A percentile compares a stretch with the other conserved stretches of the same genome.
phyloP scores from a whole-genome alignment of 129 eudicot species.

The Calendula officinalis region DNA sequence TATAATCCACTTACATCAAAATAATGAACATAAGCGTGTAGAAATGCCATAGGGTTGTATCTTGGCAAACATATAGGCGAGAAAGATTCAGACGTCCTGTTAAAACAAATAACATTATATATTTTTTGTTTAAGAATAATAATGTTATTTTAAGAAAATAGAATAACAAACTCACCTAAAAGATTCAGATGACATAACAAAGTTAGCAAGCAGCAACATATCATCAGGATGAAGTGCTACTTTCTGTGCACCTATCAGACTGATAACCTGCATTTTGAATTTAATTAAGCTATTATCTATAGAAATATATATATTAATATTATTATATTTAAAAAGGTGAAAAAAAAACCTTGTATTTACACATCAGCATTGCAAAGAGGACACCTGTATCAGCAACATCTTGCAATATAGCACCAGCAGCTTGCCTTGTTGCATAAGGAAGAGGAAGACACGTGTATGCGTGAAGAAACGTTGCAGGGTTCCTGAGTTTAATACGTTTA shows the following conservation, averaged over 20 bases:
- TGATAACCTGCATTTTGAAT: conserved; percentile 72
- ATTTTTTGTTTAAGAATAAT: neutral
- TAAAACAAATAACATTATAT: conserved; percentile 13
- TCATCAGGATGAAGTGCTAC: conserved; percentile 96
- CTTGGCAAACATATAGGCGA: conserved; percentile 99
- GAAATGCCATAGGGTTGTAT: conserved; percentile 94
- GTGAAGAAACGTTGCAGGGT: conserved; percentile 97
- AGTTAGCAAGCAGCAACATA: conserved; percentile 85
- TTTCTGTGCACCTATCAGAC: conserved; percentile 93
- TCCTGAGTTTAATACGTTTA: conserved; percentile 45
- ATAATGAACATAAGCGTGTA: conserved; percentile 87
- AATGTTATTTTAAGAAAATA: neutral
- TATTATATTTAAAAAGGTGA: neutral
- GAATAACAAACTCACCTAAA: conserved; percentile 56
- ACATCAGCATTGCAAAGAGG: conserved; percentile 89
- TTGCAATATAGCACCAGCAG: conserved; percentile 89
- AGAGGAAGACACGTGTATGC: conserved; percentile 96
- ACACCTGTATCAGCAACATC: conserved; percentile 96
- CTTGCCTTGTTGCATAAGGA: conserved; percentile 88
- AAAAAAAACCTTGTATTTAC: conserved; percentile 73
- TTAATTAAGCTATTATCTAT: neutral
- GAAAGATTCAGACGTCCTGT: conserved; percentile 97
- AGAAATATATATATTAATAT: neutral
- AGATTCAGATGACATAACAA: conserved; percentile 94
- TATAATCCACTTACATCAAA: conserved; percentile 67